Evolutionary conservation across 2,329 filamentous ascomycete species (phyloP), one percentile per base, ranked within the genome.

Genomic region (Alternaria gansuensis): DNA sequence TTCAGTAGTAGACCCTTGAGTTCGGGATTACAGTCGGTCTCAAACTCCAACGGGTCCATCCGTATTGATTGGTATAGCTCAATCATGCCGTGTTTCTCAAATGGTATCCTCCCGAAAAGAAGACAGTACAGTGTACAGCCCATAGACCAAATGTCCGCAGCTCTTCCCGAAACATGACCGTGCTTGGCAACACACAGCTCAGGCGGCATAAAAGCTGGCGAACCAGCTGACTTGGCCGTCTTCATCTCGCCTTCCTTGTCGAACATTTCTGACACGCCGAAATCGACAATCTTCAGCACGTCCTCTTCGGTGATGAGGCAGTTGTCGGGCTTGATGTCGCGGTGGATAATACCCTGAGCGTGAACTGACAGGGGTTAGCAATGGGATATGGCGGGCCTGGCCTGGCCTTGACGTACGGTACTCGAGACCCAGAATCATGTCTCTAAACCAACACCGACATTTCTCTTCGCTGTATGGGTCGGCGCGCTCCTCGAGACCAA

Each of bases 241-340:
- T 88, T 88, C 95, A 98, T 98, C 44, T 92, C 85, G 2, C 85
- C 87, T 57, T 90, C 83, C 75, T 96, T 97, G 73, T 94, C 90
- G 68, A 99, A 99, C 88, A 99, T 97, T 75, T 99, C 94, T 1
- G 94, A 98, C 7, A 98, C 95, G n/a, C 95, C 95, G 82, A 99
- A 99, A 77, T 98, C 95, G 51, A 96, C 93, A 65, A 99, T 90
- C 77, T 98, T 99, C 51, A 99, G 85, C n/a, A 97, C 88, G 70
- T 98, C 90, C 54, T 97, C 93, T 34, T 89, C 86, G 0, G 93
- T 97, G 37, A 99, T 82, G 7, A 99, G 85, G 52, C 96, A 89
- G 69, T 99, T 99, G 77, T 98, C 95, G 0, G 95, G 95, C 78
- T 99, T 99, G 81, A 99, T 97, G 72, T 99, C 95, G 52, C 95